Evolutionary conservation across 768 basidiomycete species (phyloP).

Genomic region (Lentinula raphanica): DNA sequence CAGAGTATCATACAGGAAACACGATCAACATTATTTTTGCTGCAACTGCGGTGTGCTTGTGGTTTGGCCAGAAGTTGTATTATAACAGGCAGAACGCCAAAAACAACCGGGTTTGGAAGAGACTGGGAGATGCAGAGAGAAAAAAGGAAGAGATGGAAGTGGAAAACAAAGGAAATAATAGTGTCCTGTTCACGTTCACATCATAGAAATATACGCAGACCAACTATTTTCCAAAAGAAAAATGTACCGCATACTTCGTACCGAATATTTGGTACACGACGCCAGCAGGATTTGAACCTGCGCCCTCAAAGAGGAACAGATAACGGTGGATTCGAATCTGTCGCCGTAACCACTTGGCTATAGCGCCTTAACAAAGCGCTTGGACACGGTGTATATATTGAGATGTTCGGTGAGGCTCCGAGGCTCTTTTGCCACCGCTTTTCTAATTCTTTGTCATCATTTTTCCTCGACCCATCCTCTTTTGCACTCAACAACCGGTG

Average conservation of each 20-base stretch:
- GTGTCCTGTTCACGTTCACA: constrained; percentile 29
- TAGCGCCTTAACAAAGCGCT: background rate
- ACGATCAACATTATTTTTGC: constrained; percentile 16
- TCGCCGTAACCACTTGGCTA: constrained; percentile 48
- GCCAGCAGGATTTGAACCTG: background rate
- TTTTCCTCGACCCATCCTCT: background rate
- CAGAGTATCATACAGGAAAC: constrained; percentile 15
- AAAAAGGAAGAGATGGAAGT: constrained; percentile 20
- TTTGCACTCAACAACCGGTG: background rate
- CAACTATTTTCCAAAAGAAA: too few relatives aligned
- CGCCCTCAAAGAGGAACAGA: background rate
- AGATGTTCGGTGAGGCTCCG: background rate
- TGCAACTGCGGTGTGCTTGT: constrained; percentile 9
- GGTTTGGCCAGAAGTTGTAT: constrained; percentile 15
- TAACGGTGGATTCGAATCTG: background rate
- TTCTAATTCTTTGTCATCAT: background rate
- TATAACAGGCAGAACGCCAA: constrained; percentile 10
- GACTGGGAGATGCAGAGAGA: constrained; percentile 20
- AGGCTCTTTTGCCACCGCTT: background rate
- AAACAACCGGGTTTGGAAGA: constrained; percentile 16
- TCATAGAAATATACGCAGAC: constrained; percentile 7
- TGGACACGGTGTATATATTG: too few relatives aligned
- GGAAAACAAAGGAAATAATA: constrained; percentile 28
- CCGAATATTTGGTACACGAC: too few relatives aligned
- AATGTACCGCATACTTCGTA: too few relatives aligned